A percentile compares a stretch with the other conserved stretches of the same genome.
These are phyloP conservation scores for Ceratocystis colombiana DNA, from an alignment of 2,329 filamentous ascomycete species.

Conservation along the genomic window DNA sequence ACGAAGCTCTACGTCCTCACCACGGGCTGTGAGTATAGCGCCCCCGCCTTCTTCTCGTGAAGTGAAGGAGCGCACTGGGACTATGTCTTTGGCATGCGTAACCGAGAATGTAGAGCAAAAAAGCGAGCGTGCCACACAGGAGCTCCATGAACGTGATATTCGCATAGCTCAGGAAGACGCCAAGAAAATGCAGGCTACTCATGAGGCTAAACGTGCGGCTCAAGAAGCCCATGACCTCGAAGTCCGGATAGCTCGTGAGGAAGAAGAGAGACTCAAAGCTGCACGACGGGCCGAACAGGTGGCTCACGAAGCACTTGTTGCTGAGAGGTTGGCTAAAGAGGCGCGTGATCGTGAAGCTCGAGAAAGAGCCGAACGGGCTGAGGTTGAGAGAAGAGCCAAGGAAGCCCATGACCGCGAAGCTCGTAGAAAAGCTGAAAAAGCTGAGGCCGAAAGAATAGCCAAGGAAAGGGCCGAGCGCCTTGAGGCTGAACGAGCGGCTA, in stretches of 20 bases:
- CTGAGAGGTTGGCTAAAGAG: background rate
- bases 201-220: background rate
- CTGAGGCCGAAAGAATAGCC: background rate
- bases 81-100: background rate
- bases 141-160: background rate
- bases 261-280: background rate
- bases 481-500: background rate
- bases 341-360: background rate
- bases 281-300: background rate
- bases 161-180: slow-evolving; percentile 5
- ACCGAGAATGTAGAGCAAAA: background rate
- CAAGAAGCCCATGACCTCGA: background rate
- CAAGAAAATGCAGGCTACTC: background rate
- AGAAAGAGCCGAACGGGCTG: background rate
- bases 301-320: background rate
- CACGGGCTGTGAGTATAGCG: background rate
- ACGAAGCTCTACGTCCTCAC: background rate
- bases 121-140: background rate
- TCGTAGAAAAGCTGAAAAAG: background rate
- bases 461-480: background rate
- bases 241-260: background rate
- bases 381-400: background rate
- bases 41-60: background rate
- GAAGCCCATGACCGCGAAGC: no score
- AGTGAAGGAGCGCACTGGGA: background rate